Conservation (phyloP, 306 rosid genomes). For the Sindora glabra region DNA sequence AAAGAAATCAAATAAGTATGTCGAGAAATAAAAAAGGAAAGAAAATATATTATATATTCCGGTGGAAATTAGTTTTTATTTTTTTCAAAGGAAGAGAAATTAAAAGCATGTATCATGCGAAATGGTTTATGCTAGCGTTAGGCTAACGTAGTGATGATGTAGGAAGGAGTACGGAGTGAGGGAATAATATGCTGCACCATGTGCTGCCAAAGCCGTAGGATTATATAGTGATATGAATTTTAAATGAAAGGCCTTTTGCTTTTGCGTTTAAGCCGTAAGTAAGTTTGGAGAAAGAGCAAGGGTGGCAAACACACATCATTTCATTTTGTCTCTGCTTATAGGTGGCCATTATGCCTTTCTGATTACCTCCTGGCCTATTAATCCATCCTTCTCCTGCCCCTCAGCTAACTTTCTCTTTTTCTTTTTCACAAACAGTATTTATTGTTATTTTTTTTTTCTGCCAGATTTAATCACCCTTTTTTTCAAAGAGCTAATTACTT, state of each 20-base stretch:
- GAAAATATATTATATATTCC: too few relatives aligned
- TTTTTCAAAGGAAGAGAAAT: too few relatives aligned
- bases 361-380: constrained; percentile 32
- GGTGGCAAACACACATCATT: constrained; percentile 91
- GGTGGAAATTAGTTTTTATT: too few relatives aligned
- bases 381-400: background rate
- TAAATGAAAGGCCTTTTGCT: constrained; percentile 14
- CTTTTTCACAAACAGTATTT: background rate
- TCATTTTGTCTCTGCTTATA: constrained; percentile 74
- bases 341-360: constrained; percentile 47
- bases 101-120: too few relatives aligned
- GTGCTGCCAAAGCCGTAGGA: constrained; percentile 8
- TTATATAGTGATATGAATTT: constrained; percentile 10
- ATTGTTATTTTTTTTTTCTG: background rate
- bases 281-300: constrained; percentile 23
- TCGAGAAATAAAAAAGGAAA: too few relatives aligned
- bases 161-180: constrained; percentile 33
- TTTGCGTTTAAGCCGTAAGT: constrained; percentile 27
- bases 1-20: too few relatives aligned
- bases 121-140: constrained; percentile 42
- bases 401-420: background rate
- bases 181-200: too few relatives aligned
- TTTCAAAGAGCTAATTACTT: too few relatives aligned
- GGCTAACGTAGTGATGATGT: constrained; percentile 55
- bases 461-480: too few relatives aligned